Evolutionary conservation across 2,329 filamentous ascomycete genomes (phyloP).

Genomic region (Aspergillus persii): DNA sequence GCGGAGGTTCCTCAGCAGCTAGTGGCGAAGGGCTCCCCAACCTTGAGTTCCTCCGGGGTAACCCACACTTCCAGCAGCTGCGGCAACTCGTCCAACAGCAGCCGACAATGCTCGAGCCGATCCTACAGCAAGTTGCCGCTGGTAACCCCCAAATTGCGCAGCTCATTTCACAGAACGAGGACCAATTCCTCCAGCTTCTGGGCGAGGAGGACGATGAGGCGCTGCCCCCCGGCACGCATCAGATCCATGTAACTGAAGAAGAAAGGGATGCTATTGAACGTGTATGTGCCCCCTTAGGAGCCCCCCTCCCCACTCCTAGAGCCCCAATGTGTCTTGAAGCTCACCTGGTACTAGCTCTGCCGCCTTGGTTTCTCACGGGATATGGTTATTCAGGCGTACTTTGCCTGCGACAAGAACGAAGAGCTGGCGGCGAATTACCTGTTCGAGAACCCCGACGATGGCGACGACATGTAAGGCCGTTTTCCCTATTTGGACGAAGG

Average conservation of each 20-base stretch:
- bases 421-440: slow-evolving; percentile 97
- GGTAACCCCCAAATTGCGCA: slow-evolving; percentile 93
- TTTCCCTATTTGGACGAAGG: neutral
- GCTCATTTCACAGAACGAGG: slow-evolving; percentile 85
- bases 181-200: slow-evolving; percentile 86
- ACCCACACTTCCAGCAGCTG: slow-evolving; percentile 96
- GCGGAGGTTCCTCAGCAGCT: slow-evolving; percentile 49
- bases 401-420: slow-evolving; percentile 99
- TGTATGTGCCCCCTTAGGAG: slow-evolving; percentile 53
- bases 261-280: slow-evolving; percentile 96
- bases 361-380: slow-evolving; percentile 90
- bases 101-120: slow-evolving; percentile 97
- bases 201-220: slow-evolving; percentile 79
- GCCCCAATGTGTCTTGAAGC: slow-evolving; percentile 1
- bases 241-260: slow-evolving; percentile 89
- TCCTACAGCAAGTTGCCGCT: slow-evolving; percentile 90
- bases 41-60: slow-evolving; percentile 90
- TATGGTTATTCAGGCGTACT: slow-evolving; percentile 95
- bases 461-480: slow-evolving; percentile 42
- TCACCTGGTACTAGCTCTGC: slow-evolving; percentile 63
- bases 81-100: slow-evolving; percentile 96
- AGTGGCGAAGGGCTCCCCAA: slow-evolving; percentile 65
- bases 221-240: slow-evolving; percentile 81
- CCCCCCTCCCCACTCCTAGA: neutral
- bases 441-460: slow-evolving; percentile 93